Conservation (phyloP, 495 filamentous ascomycete genomes). For the Delitschia confertaspora region DNA sequence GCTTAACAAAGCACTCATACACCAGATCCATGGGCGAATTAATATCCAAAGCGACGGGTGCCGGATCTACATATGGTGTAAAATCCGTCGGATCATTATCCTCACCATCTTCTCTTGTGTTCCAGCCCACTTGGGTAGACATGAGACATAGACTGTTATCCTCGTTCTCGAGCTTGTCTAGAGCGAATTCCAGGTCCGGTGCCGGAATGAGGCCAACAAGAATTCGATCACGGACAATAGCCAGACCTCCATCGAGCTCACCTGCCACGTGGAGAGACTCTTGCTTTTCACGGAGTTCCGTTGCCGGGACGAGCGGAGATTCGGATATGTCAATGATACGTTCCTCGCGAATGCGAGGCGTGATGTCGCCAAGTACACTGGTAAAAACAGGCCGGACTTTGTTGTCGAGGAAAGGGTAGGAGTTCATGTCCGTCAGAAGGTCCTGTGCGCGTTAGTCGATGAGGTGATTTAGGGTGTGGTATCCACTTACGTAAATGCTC, state of each 20-base stretch:
- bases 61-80: constrained; percentile 82
- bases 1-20: constrained; percentile 93
- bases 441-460: constrained; percentile 43
- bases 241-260: constrained; percentile 85
- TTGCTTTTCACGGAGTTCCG: constrained; percentile 66
- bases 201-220: constrained; percentile 87
- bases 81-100: constrained; percentile 67
- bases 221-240: constrained; percentile 69
- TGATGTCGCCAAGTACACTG: constrained; percentile 74
- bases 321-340: constrained; percentile 80
- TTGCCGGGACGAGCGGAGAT: constrained; percentile 67
- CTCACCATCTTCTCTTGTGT: constrained; percentile 42
- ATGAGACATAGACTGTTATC: constrained; percentile 70
- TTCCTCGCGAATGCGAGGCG: constrained; percentile 59
- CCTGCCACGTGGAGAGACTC: constrained; percentile 73
- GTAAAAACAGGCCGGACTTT: constrained; percentile 87
- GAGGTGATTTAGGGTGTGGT: background rate
- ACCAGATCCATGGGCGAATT: constrained; percentile 89
- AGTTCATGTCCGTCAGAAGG: constrained; percentile 90
- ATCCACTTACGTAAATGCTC: constrained; percentile 70
- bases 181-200: constrained; percentile 86
- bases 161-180: constrained; percentile 73
- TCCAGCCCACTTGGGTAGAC: constrained; percentile 50
- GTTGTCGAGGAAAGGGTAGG: constrained; percentile 91
- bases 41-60: constrained; percentile 80